Base-by-base conservation (phyloP, 2,329 filamentous ascomycete genomes). In the Dactylella cylindrospora region DNA sequence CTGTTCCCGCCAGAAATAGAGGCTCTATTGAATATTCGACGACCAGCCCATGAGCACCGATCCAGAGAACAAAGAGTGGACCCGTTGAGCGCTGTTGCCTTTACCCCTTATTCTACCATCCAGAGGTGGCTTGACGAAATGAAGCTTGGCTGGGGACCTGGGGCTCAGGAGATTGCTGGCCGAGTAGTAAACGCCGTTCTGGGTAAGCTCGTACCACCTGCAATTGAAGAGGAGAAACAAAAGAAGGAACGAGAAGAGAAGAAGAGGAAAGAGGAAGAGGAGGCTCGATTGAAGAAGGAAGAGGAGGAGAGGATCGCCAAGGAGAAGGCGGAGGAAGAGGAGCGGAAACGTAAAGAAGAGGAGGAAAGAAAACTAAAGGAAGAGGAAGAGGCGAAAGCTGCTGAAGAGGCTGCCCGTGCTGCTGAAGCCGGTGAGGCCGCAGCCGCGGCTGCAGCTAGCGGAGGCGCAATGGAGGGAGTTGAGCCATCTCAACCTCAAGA, bases 71-170 rank as follows among this genome's bases (percentile, higher is more conserved):
- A 73, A 62, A 74, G 75, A 33, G 76, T 78, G 49, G 77, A 78
- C 60, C 76, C 76, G 26, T 45, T 74, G 40, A 71, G 71, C 29
- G 70, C 68, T 49, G 85, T 88, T 20, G 77, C 83, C 2, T 97
- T 97, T 71, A 76, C 79, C 15, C 78, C 88, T 6, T 81, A 83
- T 29, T 78, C 81, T 6, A 97, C 93, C 1, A 77, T 80, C 51
- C 79, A 80, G 47, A 84, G 93, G 64, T 98, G 94, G 85, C 82
- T 87, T 70, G 89, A 96, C 70, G 94, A 97, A 72, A 85, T 90
- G 6, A 84, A 85, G 65, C 84, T 98, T 72, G 79, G 97, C 0
- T 97, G 93, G 72, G 86, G 87, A 20, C 74, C 77, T 17, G 78
- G 75, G 41, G 80, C 84, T 46, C 71, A 80, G 2, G 90, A 95